Evolutionary conservation across 768 basidiomycete species (phyloP), one percentile per base, ranked within the genome.

Genomic region (Paxillus rubicundulus): DNA sequence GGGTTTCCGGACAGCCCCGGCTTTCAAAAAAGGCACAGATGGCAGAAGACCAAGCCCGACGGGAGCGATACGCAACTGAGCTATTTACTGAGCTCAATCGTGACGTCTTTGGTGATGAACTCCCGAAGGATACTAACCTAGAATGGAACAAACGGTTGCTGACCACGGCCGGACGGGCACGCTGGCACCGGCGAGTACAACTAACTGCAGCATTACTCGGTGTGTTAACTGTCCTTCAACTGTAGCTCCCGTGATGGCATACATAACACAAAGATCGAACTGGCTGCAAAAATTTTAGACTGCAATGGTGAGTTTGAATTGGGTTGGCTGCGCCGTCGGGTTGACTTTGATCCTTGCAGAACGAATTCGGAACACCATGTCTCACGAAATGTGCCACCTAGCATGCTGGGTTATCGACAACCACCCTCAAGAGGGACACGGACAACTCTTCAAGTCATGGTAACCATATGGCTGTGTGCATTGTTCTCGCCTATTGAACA

Each of bases 371-470:
- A 85, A 87, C 61, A 94, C 92, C 1, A 71, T 95, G 12, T 84
- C 89, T 28, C 92, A 95, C 60, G 92, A 95, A 67, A 92, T 94
- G 91, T 94, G 92, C 61, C 92, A 94, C 71, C 69, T 95, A 32
- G 92, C 92, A 2, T 82, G 82, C 50, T 95, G 92, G 92, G 72
- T 89, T 20, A 89, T 95, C 50, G 82, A 87, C 63, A 72, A 78
- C 16, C 76, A 82, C 9, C 79, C 84, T 4, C 82, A 82, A 52
- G 89, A 90, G 65, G 80, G 78, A 7, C 91, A 94, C 58, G 91
- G 91, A 7, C 74, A 70, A 39, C 69, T 82, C 13, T 93, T 86
- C 72, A 88, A 87, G 62, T 67, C 65, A 45, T 93, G 91, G 91
- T 87, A 52, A 50, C 77, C 58, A 24, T 44, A 9, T 33, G 41